These are phyloP conservation scores for Lentinula aciculospora DNA, from an alignment of 768 basidiomycete genomes.

Conservation along the genomic window DNA sequence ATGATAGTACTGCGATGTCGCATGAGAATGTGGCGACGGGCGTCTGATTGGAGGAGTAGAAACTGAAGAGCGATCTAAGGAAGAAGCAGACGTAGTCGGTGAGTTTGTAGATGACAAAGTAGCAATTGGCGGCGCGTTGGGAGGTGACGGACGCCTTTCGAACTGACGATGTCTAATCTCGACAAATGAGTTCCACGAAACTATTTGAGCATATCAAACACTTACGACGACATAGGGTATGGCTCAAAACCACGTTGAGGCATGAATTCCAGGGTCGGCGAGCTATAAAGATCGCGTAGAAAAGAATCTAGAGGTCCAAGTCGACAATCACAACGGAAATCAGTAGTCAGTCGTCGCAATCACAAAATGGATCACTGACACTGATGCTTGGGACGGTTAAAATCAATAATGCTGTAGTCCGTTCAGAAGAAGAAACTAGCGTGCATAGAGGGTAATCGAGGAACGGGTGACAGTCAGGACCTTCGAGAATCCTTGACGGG, in stretches of 20 bases:
- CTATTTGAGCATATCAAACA: background rate
- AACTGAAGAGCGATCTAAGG: slow-evolving; percentile 7
- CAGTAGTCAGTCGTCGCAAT: slow-evolving; percentile 2
- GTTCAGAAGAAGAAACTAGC: background rate
- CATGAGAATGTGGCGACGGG: slow-evolving; percentile 1
- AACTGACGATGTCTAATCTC: background rate
- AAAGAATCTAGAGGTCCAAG: background rate
- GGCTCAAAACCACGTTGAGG: slow-evolving; percentile 7
- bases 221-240: slow-evolving; percentile 6
- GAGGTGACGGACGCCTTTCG: slow-evolving; percentile 6
- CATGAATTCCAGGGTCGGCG: background rate
- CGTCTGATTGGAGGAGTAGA: slow-evolving; percentile 6
- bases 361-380: background rate
- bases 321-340: slow-evolving; percentile 5
- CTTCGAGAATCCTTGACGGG: slow-evolving; percentile 3
- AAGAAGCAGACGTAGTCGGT: slow-evolving; percentile 3
- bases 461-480: background rate
- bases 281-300: background rate
- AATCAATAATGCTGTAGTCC: background rate
- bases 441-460: background rate
- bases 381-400: background rate
- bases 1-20: background rate
- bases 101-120: slow-evolving; percentile 5
- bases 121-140: slow-evolving; percentile 7
- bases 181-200: background rate